Evolutionary conservation across 2,329 filamentous ascomycete genomes (phyloP).

Genomic region (Ceratocystis alfenasii): DNA sequence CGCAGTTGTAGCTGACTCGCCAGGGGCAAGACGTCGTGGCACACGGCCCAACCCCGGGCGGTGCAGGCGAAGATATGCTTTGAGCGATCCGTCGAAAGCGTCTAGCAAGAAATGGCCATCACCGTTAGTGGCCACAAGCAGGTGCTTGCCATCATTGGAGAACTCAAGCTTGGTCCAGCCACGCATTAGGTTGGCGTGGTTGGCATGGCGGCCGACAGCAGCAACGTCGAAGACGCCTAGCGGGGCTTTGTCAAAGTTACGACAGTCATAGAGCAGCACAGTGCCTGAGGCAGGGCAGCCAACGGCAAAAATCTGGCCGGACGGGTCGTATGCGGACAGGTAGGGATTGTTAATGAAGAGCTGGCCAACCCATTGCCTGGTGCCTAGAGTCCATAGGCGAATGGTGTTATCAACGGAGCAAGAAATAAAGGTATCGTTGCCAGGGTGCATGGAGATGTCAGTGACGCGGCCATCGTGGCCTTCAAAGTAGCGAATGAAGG

Average conservation of each 20-base stretch:
- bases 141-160: constrained; percentile 82
- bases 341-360: constrained; percentile 70
- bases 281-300: constrained; percentile 68
- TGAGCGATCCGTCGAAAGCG: constrained; percentile 72
- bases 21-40: constrained; percentile 41
- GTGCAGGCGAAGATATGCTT: constrained; percentile 55
- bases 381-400: constrained; percentile 76
- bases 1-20: constrained; percentile 32
- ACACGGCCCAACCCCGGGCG: constrained; percentile 42
- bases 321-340: constrained; percentile 82
- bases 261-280: constrained; percentile 80
- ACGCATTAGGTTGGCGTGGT: constrained; percentile 47
- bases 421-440: constrained; percentile 82
- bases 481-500: constrained; percentile 90
- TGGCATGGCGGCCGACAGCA: constrained; percentile 39
- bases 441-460: constrained; percentile 69
- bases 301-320: constrained; percentile 81
- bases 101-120: constrained; percentile 86
- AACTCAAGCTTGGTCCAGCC: constrained; percentile 91
- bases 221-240: constrained; percentile 76
- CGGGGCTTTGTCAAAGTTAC: constrained; percentile 85
- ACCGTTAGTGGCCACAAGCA: constrained; percentile 74
- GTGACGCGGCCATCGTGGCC: constrained; percentile 82
- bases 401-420: constrained; percentile 86
- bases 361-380: constrained; percentile 66